phyloP scores from a whole-genome alignment of 2,329 filamentous ascomycete genomes.

The Colletotrichum tabaci region DNA sequence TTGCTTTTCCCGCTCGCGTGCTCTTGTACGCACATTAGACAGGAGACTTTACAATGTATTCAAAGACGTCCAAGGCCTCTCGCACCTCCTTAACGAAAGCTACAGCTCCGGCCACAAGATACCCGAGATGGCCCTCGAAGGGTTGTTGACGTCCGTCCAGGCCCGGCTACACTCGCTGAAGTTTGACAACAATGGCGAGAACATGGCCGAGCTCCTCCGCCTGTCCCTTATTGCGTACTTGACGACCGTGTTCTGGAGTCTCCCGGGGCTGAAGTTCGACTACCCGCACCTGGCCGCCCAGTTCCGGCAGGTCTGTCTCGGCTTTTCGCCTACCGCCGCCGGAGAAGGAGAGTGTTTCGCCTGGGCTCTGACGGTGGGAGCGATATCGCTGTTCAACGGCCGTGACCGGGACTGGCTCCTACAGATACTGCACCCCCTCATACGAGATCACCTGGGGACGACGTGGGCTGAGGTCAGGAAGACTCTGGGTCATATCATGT shows the following conservation, averaged over 20 bases:
- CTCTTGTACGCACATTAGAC: not conserved
- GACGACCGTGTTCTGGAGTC: not conserved
- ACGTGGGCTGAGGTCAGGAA: not conserved
- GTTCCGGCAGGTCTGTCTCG: not conserved
- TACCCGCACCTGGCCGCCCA: not conserved
- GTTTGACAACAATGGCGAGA: not conserved
- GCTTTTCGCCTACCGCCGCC: not conserved
- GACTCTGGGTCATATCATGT: not conserved
- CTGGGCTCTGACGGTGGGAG: conserved; percentile 5
- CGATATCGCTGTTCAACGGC: not conserved
- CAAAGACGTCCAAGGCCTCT: not conserved
- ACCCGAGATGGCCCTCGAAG: not conserved
- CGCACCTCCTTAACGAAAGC: not conserved
- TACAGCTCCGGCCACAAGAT: not conserved
- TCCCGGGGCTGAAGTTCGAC: not conserved
- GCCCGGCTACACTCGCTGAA: not conserved
- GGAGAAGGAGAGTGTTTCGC: not conserved
- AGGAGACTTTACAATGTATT: not conserved
- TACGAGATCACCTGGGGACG: conserved; percentile 1
- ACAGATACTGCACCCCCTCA: not conserved
- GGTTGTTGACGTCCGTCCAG: not conserved
- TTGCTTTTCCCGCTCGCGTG: not conserved
- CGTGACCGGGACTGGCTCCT: not conserved
- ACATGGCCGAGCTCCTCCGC: not conserved
- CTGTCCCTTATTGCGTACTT: not conserved